A percentile compares a stretch with the other conserved stretches of the same genome.
These are phyloP conservation scores for Aspergillus bombycis DNA, from an alignment of 2,329 filamentous ascomycete species.

Conservation along the genomic window DNA sequence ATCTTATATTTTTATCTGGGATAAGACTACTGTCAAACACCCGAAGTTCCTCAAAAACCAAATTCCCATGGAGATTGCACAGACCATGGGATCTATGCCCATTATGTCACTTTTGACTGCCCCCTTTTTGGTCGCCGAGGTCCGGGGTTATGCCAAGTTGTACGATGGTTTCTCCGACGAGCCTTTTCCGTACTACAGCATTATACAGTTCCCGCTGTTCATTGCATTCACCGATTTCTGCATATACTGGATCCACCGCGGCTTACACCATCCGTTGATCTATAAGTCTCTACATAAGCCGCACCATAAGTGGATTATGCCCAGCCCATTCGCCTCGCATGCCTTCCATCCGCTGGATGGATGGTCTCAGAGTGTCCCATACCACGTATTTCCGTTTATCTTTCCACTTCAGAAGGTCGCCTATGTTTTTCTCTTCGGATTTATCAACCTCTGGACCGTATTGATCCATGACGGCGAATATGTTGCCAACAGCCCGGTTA, in stretches of 20 bases:
- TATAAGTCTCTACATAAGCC: slow-evolving; percentile 95
- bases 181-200: slow-evolving; percentile 76
- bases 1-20: slow-evolving; percentile 88
- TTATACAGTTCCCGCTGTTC: slow-evolving; percentile 84
- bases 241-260: slow-evolving; percentile 92
- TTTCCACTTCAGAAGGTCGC: slow-evolving; percentile 92
- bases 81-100: slow-evolving; percentile 76
- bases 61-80: slow-evolving; percentile 79
- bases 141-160: slow-evolving; percentile 81
- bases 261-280: slow-evolving; percentile 74
- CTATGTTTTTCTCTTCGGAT: slow-evolving; percentile 82
- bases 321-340: slow-evolving; percentile 86
- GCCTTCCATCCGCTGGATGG: slow-evolving; percentile 95
- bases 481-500: slow-evolving; percentile 82
- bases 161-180: slow-evolving; percentile 80
- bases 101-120: slow-evolving; percentile 80
- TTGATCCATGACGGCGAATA: slow-evolving; percentile 97
- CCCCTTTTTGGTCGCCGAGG: slow-evolving; percentile 79
- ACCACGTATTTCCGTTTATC: slow-evolving; percentile 90
- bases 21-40: slow-evolving; percentile 84
- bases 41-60: slow-evolving; percentile 96
- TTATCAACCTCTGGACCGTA: slow-evolving; percentile 97
- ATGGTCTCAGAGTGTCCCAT: slow-evolving; percentile 84
- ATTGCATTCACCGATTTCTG: slow-evolving; percentile 84
- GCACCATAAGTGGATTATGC: slow-evolving; percentile 99